Evolutionary conservation across 768 basidiomycete genomes (phyloP), one percentile per base, ranked within the genome.

Genomic region (Pleurotus ostreatus): DNA sequence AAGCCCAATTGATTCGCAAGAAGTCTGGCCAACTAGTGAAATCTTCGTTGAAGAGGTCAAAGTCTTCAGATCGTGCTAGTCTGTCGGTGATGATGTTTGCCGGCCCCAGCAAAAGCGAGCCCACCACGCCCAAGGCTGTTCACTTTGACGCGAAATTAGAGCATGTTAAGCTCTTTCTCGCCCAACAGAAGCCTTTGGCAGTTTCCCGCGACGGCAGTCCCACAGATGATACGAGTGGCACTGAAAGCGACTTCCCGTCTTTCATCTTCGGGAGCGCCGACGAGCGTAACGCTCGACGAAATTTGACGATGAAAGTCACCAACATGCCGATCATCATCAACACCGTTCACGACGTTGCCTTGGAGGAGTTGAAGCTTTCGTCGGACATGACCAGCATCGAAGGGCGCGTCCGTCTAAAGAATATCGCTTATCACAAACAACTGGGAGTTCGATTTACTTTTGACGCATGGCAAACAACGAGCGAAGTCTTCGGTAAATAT

Each of bases 381-480:
- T 64, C 74, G 22, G 84, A 83, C 58, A 74, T 75, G 34, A 71
- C 71, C 34, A 77, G 74, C 55, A 78, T 98, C 51, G 69, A 78
- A n/a, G 96, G 96, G 22, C 76, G 75, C 40, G 80, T 93, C 44
- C 82, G 85, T 46, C 90, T 96, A 57, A 80, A 85, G 63, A 98
- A 98, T 68, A 66, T 98, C 49, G 84, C 92, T 5, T 98, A 85
- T 71, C 78, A 88, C 63, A 98, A 98, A 73, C 82, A 83, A 77
- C 79, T 98, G 52, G 88, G 85, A 6, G 83, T 94, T 22, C 84
- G 96, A 25, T 98, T 97, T 70, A 98, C 96, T 1, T 81, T 95
- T 62, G 96, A 98, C 67, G 79, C 77, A 62, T 98, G 96, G 96
- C 92, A 94, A 70, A 99, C 96, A 46, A 95, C 92, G 57, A 90